These are phyloP conservation scores for Metschnikowia anglica DNA, from an alignment of 805 yeast species.

Conservation along the genomic window DNA sequence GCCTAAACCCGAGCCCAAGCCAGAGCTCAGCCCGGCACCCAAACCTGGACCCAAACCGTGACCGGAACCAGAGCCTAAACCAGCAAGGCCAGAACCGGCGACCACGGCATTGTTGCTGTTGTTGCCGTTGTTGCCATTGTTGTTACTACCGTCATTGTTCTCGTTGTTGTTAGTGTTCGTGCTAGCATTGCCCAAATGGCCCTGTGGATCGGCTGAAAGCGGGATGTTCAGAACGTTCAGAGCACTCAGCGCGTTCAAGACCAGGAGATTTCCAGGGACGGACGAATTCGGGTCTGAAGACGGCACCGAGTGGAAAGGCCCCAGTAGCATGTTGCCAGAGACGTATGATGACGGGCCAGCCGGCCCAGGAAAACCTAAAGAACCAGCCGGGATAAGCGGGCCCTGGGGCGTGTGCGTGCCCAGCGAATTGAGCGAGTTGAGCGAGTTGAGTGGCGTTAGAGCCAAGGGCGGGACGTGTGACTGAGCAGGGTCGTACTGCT, in stretches of 20 bases:
- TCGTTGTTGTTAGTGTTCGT: no score
- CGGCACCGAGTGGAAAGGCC: conserved; percentile 1
- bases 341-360: conserved; percentile 1
- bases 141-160: neutral
- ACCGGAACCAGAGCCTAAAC: neutral
- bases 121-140: neutral
- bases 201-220: neutral
- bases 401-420: conserved; percentile 7
- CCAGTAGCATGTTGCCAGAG: conserved; percentile 3
- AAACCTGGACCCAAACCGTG: neutral
- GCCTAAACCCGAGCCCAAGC: neutral
- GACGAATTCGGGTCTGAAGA: neutral
- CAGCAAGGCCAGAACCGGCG: neutral
- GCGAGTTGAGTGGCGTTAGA: conserved; percentile 4
- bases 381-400: neutral
- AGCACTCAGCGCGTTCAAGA: no score
- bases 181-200: no score
- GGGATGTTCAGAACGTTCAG: no score
- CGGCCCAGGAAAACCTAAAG: neutral
- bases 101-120: neutral
- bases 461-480: conserved; percentile 4
- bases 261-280: no score
- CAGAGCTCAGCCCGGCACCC: neutral
- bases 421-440: conserved; percentile 5
- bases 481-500: conserved; percentile 3